Base-by-base conservation (phyloP, 495 filamentous ascomycete genomes). In the Aspergillus avenaceus region DNA sequence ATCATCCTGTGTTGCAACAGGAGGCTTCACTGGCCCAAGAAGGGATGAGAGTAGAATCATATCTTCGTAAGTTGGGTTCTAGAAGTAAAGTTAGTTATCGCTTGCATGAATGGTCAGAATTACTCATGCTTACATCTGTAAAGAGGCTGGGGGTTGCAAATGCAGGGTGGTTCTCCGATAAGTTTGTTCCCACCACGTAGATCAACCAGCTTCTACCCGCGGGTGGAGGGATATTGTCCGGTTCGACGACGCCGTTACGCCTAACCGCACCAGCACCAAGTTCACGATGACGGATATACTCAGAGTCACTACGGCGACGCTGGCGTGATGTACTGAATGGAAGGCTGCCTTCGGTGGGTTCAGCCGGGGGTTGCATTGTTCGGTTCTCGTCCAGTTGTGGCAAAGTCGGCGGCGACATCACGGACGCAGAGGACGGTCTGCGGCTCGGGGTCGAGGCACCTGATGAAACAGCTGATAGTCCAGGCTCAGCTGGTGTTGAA, bases 61-160 rank as follows among this genome's bases (percentile, higher is more conserved):
- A 56, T 90, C 86, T 64, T 90, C 86, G 54, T 90, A 88, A 2
- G 86, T 87, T 16, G 86, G 86, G 48, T 84, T 84, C 81, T 84
- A 47, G 16, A 49, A 22, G 40, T 24, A 44, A 41, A 46, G 34
- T 49, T 22, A 49, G 46, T 66, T 45, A 61, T 49, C 11, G 24
- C 11, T 19, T 16, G 18, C 21, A 36, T 24, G 36, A 22, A 6
- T 24, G n/a, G 47, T 49, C 21, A 41, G n/a, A 40, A 22, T 23
- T 41, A 9, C 24, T 31, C 2, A 28, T 14, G 26, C 75, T 64
- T 74, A 84, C 81, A 69, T 90, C 86, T 21, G 85, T 88, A 63
- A 88, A 90, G 9, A 90, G 67, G 53, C 84, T 87, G 16, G 86
- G 86, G 5, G 86, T 87, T 14, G 85, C 85, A 56, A 89, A 77